Conservation (phyloP, 176 grass and related monocot species). For the Oryza meridionalis region DNA sequence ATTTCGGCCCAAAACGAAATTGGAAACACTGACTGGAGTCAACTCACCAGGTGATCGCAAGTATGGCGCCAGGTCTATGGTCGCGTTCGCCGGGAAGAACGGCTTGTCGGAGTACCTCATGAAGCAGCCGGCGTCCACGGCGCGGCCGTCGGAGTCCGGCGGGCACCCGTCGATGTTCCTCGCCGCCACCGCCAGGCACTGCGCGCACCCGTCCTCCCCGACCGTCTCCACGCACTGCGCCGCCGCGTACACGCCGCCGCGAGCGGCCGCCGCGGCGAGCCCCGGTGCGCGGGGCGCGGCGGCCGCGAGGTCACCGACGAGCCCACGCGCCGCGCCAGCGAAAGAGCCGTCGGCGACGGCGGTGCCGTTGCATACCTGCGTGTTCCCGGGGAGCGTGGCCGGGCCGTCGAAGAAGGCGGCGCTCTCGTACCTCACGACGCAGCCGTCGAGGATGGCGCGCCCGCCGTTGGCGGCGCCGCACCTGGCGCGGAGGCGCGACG, state of each 20-base stretch:
- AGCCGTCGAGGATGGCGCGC: slow-evolving; percentile 53
- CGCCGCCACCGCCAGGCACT: slow-evolving; percentile 58
- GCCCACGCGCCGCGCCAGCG: slow-evolving; percentile 31
- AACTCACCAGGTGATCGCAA: slow-evolving; percentile 58
- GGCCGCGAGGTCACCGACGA: slow-evolving; percentile 53
- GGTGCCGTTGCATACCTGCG: slow-evolving; percentile 50
- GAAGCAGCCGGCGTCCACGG: slow-evolving; percentile 78
- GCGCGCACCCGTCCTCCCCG: slow-evolving; percentile 47
- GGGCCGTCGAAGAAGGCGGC: slow-evolving; percentile 64
- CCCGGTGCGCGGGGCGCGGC: slow-evolving; percentile 43
- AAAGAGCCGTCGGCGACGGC: slow-evolving; percentile 32
- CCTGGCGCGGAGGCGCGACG: slow-evolving; percentile 35
- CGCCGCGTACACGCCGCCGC: slow-evolving; percentile 7
- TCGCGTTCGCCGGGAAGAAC: slow-evolving; percentile 76
- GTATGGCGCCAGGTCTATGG: slow-evolving; percentile 57
- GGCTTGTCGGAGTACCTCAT: slow-evolving; percentile 74
- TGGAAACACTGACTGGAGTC: neutral
- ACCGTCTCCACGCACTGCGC: slow-evolving; percentile 81
- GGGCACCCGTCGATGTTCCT: slow-evolving; percentile 59
- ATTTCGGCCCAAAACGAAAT: no score
- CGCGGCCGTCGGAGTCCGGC: slow-evolving; percentile 61
- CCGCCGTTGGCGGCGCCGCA: slow-evolving; percentile 50
- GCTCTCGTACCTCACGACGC: slow-evolving; percentile 76
- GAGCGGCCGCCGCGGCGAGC: slow-evolving; percentile 8
- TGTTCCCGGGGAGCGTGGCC: slow-evolving; percentile 51